Evolutionary conservation across 2,329 filamentous ascomycete genomes (phyloP), one percentile per base, ranked within the genome.

Genomic region (Ophiocordyceps unilateralis): DNA sequence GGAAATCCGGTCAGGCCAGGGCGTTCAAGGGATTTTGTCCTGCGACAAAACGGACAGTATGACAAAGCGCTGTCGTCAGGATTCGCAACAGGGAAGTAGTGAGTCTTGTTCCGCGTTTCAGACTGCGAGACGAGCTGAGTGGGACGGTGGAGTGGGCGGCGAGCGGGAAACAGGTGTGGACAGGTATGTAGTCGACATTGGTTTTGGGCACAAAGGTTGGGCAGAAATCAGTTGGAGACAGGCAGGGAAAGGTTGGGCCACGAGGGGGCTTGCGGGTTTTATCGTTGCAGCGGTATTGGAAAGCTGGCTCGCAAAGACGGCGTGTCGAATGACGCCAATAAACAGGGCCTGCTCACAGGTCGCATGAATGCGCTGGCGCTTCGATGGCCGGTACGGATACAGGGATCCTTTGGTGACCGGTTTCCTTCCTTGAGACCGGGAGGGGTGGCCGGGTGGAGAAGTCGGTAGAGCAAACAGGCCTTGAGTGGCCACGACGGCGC

Each of bases 201-300:
- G 46, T 40, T 50, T 65, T 63, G 59, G 63, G 62, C 60, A 59
- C 51, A 48, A 60, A 64, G 41, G 54, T 61, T 60, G 58, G 61
- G 61, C 57, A 61, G 57, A 44, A 59, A 60, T 8, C 8, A 54
- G 47, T 52, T 49, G 49, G 53, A 52, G 14, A 44, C 43, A 53
- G 51, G 50, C 53, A 48, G 41, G 12, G 46, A 47, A 20, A 55
- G 30, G 56, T 64, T 59, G 58, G 60, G 61, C 60, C 55, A 58
- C 51, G 58, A 62, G 65, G 67, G 66, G 62, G 60, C 56, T 55
- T 59, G 61, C 62, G 63, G 65, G 61, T 69, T 71, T 71, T 71
- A 71, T 60, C 54, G 53, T 60, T 51, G 50, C 49, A 43, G 50
- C 55, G 46, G 46, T 19, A 15, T 19, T 19, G 22, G 28, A 15